A percentile compares a stretch with the other conserved stretches of the same genome.
These are phyloP conservation scores for Actinomortierella wolfii DNA, from an alignment of 371 early-diverging fungal genomes.

Conservation along the genomic window DNA sequence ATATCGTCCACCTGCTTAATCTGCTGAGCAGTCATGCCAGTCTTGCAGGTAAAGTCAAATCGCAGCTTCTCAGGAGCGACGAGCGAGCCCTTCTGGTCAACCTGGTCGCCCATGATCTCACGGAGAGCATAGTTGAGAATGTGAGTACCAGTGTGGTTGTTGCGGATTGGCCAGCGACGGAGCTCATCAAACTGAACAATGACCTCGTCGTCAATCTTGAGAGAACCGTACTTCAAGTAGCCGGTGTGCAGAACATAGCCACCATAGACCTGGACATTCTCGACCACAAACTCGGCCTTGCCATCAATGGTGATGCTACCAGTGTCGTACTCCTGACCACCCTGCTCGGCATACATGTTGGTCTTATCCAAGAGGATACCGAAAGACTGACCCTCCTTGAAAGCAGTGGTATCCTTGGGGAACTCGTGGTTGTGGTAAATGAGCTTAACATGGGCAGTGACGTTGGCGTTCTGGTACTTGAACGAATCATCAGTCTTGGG, in stretches of 20 bases:
- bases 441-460: constrained; percentile 73
- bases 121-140: constrained; percentile 97
- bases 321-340: constrained; percentile 99
- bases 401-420: constrained; percentile 48
- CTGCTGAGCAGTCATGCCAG: constrained; percentile 80
- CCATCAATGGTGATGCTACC: constrained; percentile 90
- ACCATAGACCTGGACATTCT: constrained; percentile 94
- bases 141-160: constrained; percentile 99
- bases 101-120: constrained; percentile 70
- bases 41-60: constrained; percentile 94
- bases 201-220: constrained; percentile 74
- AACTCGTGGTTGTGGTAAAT: constrained; percentile 69
- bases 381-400: constrained; percentile 61
- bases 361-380: constrained; percentile 97
- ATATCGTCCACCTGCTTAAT: constrained; percentile 84
- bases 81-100: constrained; percentile 98
- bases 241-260: constrained; percentile 98
- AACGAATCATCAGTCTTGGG: constrained; percentile 88
- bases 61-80: constrained; percentile 97
- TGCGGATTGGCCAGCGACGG: constrained; percentile 88
- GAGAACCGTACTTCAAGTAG: constrained; percentile 84
- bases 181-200: constrained; percentile 85
- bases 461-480: constrained; percentile 83
- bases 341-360: constrained; percentile 99
- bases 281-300: constrained; percentile 88